Conservation (phyloP, 805 yeast genomes). For the Ogataea sp. region DNA sequence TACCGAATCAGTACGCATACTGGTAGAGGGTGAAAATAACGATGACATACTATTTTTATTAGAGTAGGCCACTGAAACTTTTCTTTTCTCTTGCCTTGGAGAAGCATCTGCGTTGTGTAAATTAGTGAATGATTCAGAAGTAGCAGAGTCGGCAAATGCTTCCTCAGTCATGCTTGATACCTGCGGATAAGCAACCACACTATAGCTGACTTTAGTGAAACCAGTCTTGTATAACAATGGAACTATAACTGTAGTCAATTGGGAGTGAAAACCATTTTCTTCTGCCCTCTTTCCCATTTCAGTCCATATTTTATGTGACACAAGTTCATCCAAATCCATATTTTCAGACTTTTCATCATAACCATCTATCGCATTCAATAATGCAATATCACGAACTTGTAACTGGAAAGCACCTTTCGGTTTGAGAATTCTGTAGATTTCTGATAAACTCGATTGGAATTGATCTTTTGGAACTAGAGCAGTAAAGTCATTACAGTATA, state of each 20-base stretch:
- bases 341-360: neutral
- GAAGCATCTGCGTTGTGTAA: neutral
- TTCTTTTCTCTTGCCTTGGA: neutral
- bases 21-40: neutral
- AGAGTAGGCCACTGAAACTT: neutral
- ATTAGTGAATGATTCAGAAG: neutral
- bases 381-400: conserved; percentile 18
- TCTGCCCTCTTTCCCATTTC: conserved; percentile 9
- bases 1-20: neutral
- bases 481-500: conserved; percentile 20
- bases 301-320: conserved; percentile 15
- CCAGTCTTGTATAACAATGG: conserved; percentile 16
- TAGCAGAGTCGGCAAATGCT: neutral
- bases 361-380: conserved; percentile 1
- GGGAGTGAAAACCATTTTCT: conserved; percentile 8
- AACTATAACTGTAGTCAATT: conserved; percentile 13
- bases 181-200: conserved; percentile 20
- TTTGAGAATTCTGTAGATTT: conserved; percentile 22
- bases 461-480: conserved; percentile 11
- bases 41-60: neutral
- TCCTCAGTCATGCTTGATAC: conserved; percentile 10
- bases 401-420: conserved; percentile 24
- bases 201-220: conserved; percentile 15
- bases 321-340: conserved; percentile 6
- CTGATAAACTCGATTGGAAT: conserved; percentile 14